phyloP scores from a whole-genome alignment of 176 grass and related monocot genomes.

The Tillandsia fasciculata region DNA sequence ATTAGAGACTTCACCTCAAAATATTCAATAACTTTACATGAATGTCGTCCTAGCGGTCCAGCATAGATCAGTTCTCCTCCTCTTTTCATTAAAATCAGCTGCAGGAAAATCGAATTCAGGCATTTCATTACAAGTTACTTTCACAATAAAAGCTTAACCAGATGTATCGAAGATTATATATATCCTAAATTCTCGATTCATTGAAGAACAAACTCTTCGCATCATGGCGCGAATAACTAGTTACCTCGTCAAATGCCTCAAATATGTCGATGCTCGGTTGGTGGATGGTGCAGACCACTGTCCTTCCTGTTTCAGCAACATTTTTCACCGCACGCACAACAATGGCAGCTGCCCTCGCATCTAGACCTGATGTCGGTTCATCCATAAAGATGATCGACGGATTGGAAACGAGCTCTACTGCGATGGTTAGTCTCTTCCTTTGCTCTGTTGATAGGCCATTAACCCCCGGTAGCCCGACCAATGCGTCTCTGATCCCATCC shows the following conservation, averaged over 20 bases:
- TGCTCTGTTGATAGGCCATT: slow-evolving; percentile 65
- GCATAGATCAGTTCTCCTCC: slow-evolving; percentile 75
- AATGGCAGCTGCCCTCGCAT: slow-evolving; percentile 57
- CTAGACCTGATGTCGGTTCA: slow-evolving; percentile 67
- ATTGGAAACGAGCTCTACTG: slow-evolving; percentile 71
- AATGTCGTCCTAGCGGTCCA: slow-evolving; percentile 53
- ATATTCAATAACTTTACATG: slow-evolving; percentile 59
- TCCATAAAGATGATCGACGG: slow-evolving; percentile 79
- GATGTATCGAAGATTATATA: no score
- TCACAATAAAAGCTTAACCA: no score
- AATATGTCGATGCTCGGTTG: slow-evolving; percentile 75
- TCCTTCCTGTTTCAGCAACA: slow-evolving; percentile 59
- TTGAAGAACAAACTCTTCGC: no score
- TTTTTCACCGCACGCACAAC: slow-evolving; percentile 72
- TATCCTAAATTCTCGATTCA: no score
- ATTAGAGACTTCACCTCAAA: slow-evolving; percentile 48
- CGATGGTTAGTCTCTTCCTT: slow-evolving; percentile 56
- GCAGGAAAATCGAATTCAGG: not conserved
- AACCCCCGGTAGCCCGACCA: slow-evolving; percentile 47
- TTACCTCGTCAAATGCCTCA: slow-evolving; percentile 76
- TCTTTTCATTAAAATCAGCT: slow-evolving; percentile 83
- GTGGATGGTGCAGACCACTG: slow-evolving; percentile 74
- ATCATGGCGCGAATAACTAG: no score
- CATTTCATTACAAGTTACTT: no score
- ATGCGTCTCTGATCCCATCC: slow-evolving; percentile 49